Percentiles rank a stretch among this genome's conserved stretches.
Evolutionary conservation across 2,329 filamentous ascomycete species (phyloP).

Genomic region (Didymella sp.): DNA sequence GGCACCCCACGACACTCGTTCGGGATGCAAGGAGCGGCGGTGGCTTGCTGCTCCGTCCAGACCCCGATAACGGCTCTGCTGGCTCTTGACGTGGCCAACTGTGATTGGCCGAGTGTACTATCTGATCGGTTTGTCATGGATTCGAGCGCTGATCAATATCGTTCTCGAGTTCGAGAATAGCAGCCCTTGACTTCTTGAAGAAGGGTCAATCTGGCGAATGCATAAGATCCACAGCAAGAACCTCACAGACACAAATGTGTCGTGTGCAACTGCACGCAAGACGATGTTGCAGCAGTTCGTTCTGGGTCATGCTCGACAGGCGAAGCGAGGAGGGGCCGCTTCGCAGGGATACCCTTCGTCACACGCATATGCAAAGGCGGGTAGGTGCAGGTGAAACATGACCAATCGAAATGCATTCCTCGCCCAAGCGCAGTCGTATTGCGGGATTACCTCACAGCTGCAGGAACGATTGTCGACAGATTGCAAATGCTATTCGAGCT

Average conservation of each 20-base stretch:
- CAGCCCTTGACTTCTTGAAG: not conserved
- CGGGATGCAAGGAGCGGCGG: conserved; percentile 46
- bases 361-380: conserved; percentile 51
- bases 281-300: conserved; percentile 26
- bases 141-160: conserved; percentile 24
- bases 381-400: conserved; percentile 42
- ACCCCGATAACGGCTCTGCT: conserved; percentile 50
- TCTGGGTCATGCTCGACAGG: conserved; percentile 31
- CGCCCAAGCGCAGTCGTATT: conserved; percentile 35
- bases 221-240: conserved; percentile 2
- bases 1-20: conserved; percentile 36
- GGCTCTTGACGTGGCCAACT: conserved; percentile 46
- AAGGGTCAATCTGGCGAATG: conserved; percentile 2
- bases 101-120: conserved; percentile 44
- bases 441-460: conserved; percentile 48
- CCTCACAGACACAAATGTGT: conserved; percentile 18
- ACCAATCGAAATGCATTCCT: conserved; percentile 33
- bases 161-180: conserved; percentile 8
- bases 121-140: conserved; percentile 39
- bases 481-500: conserved; percentile 25
- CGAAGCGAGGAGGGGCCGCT: conserved; percentile 24
- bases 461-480: conserved; percentile 45
- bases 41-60: conserved; percentile 43
- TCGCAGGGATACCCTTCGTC: conserved; percentile 43
- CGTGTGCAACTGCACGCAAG: conserved; percentile 34